These are phyloP conservation scores for Entamoeba histolytica DNA, from an alignment of 208 protist species.

Conservation along the genomic window DNA sequence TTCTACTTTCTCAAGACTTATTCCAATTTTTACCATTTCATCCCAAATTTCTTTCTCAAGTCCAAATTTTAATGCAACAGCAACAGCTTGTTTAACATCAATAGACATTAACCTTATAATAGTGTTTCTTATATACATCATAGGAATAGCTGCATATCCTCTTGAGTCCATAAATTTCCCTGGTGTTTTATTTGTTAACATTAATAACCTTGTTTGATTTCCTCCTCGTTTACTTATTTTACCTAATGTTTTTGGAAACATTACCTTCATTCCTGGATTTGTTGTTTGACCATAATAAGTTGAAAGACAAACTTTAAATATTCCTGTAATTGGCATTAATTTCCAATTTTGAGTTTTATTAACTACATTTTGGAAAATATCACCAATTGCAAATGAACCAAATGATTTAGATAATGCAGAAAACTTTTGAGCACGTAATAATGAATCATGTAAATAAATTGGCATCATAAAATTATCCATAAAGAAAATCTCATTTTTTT, in stretches of 20 bases:
- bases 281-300: background rate
- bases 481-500: background rate
- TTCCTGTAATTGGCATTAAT: background rate
- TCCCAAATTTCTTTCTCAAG: background rate
- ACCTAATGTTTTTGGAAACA: background rate
- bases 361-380: background rate
- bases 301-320: background rate
- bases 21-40: background rate
- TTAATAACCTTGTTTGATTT: background rate
- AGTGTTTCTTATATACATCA: background rate
- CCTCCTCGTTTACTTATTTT: background rate
- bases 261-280: background rate
- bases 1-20: background rate
- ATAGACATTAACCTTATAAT: background rate
- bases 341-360: background rate
- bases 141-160: background rate
- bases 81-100: background rate
- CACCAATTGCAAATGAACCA: background rate
- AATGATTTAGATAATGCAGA: background rate
- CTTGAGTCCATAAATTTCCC: background rate
- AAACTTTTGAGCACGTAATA: background rate
- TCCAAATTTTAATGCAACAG: background rate
- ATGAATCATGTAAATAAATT: background rate
- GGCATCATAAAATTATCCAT: background rate
- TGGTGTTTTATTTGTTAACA: background rate